Evolutionary conservation across 768 basidiomycete species (phyloP).

Genomic region (Lactarius akahatsu): DNA sequence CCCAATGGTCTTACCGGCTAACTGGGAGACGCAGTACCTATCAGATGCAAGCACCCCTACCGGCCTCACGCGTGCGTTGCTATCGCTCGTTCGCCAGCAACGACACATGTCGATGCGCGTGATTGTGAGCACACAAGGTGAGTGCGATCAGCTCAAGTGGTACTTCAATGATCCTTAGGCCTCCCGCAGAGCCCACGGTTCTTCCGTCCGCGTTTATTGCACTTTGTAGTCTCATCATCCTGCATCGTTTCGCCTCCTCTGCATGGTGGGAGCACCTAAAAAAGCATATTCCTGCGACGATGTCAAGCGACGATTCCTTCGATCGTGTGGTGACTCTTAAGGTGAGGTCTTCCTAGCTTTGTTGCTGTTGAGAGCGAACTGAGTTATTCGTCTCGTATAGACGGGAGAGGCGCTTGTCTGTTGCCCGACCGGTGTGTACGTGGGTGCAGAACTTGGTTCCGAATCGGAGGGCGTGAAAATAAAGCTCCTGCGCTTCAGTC

Average conservation of each 20-base stretch:
- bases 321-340: conserved; percentile 63
- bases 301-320: conserved; percentile 58
- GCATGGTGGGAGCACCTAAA: conserved; percentile 72
- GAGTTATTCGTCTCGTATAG: conserved; percentile 37
- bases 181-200: conserved; percentile 61
- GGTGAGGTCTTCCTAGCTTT: conserved; percentile 39
- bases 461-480: conserved; percentile 5
- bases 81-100: conserved; percentile 64
- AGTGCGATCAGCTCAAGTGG: conserved; percentile 8
- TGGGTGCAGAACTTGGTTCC: conserved; percentile 30
- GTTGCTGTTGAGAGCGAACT: not conserved
- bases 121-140: conserved; percentile 73
- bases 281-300: conserved; percentile 65
- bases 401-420: conserved; percentile 71
- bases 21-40: conserved; percentile 53
- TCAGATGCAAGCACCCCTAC: conserved; percentile 45
- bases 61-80: conserved; percentile 57
- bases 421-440: conserved; percentile 59
- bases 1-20: not conserved
- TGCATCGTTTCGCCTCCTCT: conserved; percentile 74
- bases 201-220: conserved; percentile 67
- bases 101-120: conserved; percentile 72
- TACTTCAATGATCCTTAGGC: not conserved
- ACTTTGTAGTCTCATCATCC: conserved; percentile 60
- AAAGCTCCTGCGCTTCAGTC: conserved; percentile 49